A percentile compares a stretch with the other conserved stretches of the same genome.
Conservation (phyloP, 1,284 basidiomycete genomes). For the Boletellus deceptivus region DNA sequence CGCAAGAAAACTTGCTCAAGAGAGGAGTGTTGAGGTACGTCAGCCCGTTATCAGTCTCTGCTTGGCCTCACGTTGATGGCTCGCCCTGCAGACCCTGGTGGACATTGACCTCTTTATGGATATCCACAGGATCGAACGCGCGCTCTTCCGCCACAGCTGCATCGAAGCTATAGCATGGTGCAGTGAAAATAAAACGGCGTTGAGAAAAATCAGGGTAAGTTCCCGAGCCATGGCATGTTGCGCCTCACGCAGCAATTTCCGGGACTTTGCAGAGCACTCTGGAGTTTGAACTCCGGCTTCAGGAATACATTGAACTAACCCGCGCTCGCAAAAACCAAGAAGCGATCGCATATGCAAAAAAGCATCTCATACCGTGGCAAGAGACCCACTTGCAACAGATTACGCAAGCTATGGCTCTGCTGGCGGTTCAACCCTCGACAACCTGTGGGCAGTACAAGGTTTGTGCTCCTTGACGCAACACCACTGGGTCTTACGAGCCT, state of each 20-base stretch:
- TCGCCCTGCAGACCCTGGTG: slow-evolving; percentile 62
- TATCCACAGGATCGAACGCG: slow-evolving; percentile 81
- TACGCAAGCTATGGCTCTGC: slow-evolving; percentile 71
- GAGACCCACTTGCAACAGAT: slow-evolving; percentile 78
- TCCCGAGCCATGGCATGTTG: slow-evolving; percentile 8
- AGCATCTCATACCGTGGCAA: slow-evolving; percentile 82
- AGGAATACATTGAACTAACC: slow-evolving; percentile 94
- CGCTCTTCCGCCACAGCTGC: slow-evolving; percentile 74
- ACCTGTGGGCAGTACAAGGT: slow-evolving; percentile 67
- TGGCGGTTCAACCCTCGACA: slow-evolving; percentile 70
- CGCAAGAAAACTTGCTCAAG: slow-evolving; percentile 65
- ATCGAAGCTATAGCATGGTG: slow-evolving; percentile 93
- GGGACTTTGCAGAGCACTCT: slow-evolving; percentile 71
- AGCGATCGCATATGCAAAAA: slow-evolving; percentile 84
- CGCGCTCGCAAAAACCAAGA: slow-evolving; percentile 64
- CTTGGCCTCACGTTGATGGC: slow-evolving; percentile 22
- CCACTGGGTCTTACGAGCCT: slow-evolving; percentile 13
- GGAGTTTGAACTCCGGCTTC: slow-evolving; percentile 93
- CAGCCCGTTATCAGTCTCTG: slow-evolving; percentile 13
- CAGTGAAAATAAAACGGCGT: slow-evolving; percentile 89
- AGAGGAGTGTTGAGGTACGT: slow-evolving; percentile 69
- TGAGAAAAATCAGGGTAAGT: slow-evolving; percentile 86
- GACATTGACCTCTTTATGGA: slow-evolving; percentile 93
- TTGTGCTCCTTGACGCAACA: slow-evolving; percentile 33
- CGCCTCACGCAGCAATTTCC: slow-evolving; percentile 15